These are phyloP conservation scores for Bipolaris zeicola DNA, from an alignment of 2,329 filamentous ascomycete genomes.

Conservation along the genomic window DNA sequence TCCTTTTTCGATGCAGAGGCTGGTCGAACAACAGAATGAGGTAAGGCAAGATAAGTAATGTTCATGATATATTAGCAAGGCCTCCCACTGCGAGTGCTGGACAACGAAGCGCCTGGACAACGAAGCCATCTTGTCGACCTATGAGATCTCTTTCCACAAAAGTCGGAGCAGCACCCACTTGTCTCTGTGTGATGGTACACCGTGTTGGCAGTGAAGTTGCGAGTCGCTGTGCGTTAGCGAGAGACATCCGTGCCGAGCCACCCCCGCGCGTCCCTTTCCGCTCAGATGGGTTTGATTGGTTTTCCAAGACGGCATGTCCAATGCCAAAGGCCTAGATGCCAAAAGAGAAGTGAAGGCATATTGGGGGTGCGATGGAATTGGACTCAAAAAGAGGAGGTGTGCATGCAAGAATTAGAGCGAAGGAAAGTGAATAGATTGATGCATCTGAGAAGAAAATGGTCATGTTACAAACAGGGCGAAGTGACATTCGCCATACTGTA, in stretches of 20 bases:
- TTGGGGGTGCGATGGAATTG: not conserved
- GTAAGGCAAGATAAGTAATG: constrained; percentile 18
- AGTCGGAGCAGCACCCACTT: not conserved
- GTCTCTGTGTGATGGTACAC: not conserved
- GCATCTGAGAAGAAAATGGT: not conserved
- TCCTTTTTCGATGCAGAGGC: constrained; percentile 4
- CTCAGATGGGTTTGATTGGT: constrained; percentile 9
- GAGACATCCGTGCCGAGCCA: not conserved
- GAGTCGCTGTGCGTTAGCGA: constrained; percentile 13
- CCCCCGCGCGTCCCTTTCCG: constrained; percentile 10
- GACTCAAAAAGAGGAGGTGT: not conserved
- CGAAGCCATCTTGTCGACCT: not conserved
- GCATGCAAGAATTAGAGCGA: not conserved
- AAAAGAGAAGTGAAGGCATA: not conserved
- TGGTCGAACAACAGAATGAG: constrained; percentile 16
- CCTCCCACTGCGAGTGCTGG: no score
- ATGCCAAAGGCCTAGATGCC: not conserved
- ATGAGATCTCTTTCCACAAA: not conserved
- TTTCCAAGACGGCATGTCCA: not conserved
- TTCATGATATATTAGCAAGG: not conserved
- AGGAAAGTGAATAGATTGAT: constrained; percentile 1
- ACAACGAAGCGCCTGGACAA: not conserved
- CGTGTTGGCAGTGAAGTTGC: not conserved
- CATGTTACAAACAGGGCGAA: constrained; percentile 10
- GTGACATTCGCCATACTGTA: constrained; percentile 14